Base-by-base conservation (phyloP, 148 eudicot species). In the Amaranthus palmeri region DNA sequence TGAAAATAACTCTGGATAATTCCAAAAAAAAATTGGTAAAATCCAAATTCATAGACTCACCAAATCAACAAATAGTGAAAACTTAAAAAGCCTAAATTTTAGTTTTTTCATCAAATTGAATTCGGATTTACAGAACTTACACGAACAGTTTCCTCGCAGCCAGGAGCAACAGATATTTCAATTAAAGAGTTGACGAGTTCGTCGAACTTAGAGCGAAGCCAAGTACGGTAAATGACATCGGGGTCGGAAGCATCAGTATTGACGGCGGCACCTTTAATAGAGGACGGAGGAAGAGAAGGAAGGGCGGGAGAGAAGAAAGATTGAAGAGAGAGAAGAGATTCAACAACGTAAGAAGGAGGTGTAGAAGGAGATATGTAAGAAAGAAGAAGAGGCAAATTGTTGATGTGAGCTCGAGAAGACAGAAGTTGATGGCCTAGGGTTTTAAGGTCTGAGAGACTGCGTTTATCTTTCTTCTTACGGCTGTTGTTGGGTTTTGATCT, bases 181-280 rank as follows among this genome's bases (percentile, higher is more conserved):
- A 93, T 43, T 4, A 91, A 83, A 3, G 85, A 77, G 9, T 51
- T 74, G 14, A 79, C 81, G 17, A 91, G 77, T 42, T 87, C 87
- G 43, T 89, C 92, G 58, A 86, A 88, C 82, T 91, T 93, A 12
- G 91, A 75, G 50, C 96, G 90, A 15, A 91, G 83, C 98, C 98
- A 91, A 4, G 87, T 81, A 25, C 77, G 82, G 77, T 87, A 93
- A 13, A 91, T 81, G 59, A 84, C 67, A 54, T 93, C 97, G 6
- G 96, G 80, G 47, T 89, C 95, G 5, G 75, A 14, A 14, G 48
- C 65, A 11, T 61, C 76, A 15, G 72, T 69, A 14, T 62, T 56
- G n/a, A 56, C 65, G n/a, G 58, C 54, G 51, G 72, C 14, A 11
- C 62, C 6, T 7, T 61, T n/a, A 15, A 80, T 63, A 51, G 82